Base-by-base conservation (phyloP, 139 green algal species). In the Tetradesmus lagerheimii region DNA sequence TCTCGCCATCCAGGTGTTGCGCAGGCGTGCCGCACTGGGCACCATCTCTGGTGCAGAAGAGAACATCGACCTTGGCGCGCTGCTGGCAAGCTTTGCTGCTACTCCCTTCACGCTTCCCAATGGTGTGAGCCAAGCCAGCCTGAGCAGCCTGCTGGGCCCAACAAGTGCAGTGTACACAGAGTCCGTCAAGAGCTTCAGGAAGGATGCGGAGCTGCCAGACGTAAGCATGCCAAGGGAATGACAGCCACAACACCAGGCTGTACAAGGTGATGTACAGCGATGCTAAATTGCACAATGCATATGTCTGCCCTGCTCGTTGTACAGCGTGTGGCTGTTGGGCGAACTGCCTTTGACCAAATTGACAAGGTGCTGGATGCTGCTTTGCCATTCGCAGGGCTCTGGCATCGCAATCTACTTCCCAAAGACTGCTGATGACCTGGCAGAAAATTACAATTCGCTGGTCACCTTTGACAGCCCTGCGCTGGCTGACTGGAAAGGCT, bases 321-420 rank as follows among this genome's bases (percentile, higher is more conserved):
- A 50, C 8, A 50, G 62, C 62, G 20, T 41, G 20, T 4, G 4
- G 4, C 3, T 39, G 71, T 20, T 39, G 39, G n/a, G 4, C 14
- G 27, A 8, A 50, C 16, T 64, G 81, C 81, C n/a, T 34, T 87
- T 31, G 29, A 35, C n/a, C 16, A 31, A 86, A 27, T 41, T n/a
- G 9, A 62, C 35, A 35, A 62, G 38, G 4, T 23, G 31, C 8
- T 27, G 23, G 31, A 8, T 1, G 2, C 18, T 80, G 31, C 27
- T 31, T 9, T 57, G 35, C 12, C 37, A 14, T 38, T n/a, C 43
- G 23, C 86, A 90, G 86, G 88, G 77, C 45, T 90, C 91, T 29
- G 91, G 91, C 43, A 67, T 91, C 43, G 62, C 91, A 23, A 89
- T 93, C 76, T 93, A 90, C 88, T 92, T 93, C 66, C 91, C 91